Conservation (phyloP, 2,329 filamentous ascomycete genomes). For the Ophiocordyceps camponoti-leonardi region DNA sequence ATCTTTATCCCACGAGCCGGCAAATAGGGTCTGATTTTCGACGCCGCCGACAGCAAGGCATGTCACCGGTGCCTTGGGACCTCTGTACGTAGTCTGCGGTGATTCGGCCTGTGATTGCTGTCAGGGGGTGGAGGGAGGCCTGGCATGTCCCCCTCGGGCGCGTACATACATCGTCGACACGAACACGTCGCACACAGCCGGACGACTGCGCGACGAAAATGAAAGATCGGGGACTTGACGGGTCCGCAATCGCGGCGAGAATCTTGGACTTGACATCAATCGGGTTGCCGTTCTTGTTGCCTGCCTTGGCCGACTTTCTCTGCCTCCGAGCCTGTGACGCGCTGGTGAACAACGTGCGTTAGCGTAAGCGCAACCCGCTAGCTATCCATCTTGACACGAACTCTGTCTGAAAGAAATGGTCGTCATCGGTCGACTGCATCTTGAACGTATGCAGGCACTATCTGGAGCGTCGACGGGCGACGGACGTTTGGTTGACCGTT, state of each 20-base stretch:
- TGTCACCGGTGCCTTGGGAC: constrained; percentile 65
- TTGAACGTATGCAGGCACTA: constrained; percentile 15
- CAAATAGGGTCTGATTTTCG: constrained; percentile 47
- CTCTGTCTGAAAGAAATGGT: constrained; percentile 89
- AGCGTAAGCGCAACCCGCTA: background rate
- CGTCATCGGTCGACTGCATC: constrained; percentile 55
- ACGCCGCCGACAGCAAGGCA: constrained; percentile 50
- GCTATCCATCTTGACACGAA: constrained; percentile 14
- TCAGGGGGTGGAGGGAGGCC: background rate
- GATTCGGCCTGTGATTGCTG: constrained; percentile 13
- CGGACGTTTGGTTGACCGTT: too few relatives aligned
- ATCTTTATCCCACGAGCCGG: constrained; percentile 86
- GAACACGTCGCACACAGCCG: constrained; percentile 57
- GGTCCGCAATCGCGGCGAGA: constrained; percentile 54
- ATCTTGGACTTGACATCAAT: constrained; percentile 74
- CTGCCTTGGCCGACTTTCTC: constrained; percentile 51
- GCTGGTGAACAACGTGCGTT: constrained; percentile 12
- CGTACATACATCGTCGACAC: constrained; percentile 3
- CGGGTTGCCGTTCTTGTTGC: constrained; percentile 69
- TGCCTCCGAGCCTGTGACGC: constrained; percentile 28
- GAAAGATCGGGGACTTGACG: constrained; percentile 34
- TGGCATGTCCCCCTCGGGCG: background rate
- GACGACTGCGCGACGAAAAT: constrained; percentile 77
- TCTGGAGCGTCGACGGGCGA: background rate
- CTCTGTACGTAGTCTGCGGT: constrained; percentile 37